Percentiles rank a stretch among this genome's conserved stretches.
phyloP scores from a whole-genome alignment of 2,329 filamentous ascomycete genomes.

The Acephala macrosclerotiorum region DNA sequence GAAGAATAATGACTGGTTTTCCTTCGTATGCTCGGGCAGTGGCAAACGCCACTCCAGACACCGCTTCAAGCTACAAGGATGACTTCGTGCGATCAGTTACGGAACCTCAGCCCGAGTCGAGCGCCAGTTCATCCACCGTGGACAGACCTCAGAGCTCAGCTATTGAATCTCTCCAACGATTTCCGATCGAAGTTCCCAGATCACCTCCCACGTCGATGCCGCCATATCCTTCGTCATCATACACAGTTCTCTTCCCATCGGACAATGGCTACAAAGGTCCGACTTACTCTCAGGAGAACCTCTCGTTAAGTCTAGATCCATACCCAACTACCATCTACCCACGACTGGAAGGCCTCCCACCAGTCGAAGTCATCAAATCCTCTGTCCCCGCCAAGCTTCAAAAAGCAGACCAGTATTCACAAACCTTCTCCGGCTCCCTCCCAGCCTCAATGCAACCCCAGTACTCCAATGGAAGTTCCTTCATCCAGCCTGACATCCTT shows the following conservation, averaged over 20 bases:
- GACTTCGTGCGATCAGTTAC: slow-evolving; percentile 18
- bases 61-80: slow-evolving; percentile 25
- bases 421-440: slow-evolving; percentile 26
- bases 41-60: slow-evolving; percentile 33
- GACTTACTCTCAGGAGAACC: slow-evolving; percentile 28
- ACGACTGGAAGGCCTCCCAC: slow-evolving; percentile 34
- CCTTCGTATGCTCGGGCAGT: slow-evolving; percentile 45
- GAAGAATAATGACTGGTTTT: slow-evolving; percentile 36
- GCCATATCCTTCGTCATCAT: slow-evolving; percentile 26
- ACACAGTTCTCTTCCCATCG: slow-evolving; percentile 11
- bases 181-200: slow-evolving; percentile 20
- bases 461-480: slow-evolving; percentile 1
- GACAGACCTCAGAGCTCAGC: slow-evolving; percentile 28
- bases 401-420: slow-evolving; percentile 24
- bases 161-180: slow-evolving; percentile 33
- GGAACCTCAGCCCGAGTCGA: slow-evolving; percentile 23
- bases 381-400: slow-evolving; percentile 14
- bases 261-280: slow-evolving; percentile 14
- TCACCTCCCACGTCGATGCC: slow-evolving; percentile 9
- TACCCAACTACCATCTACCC: slow-evolving; percentile 34
- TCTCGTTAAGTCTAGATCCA: slow-evolving; percentile 16
- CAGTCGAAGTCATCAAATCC: slow-evolving; percentile 27
- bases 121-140: slow-evolving; percentile 19
- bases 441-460: slow-evolving; percentile 12
- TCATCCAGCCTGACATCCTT: slow-evolving; percentile 21